Evolutionary conservation across 2,329 filamentous ascomycete genomes (phyloP), one percentile per base, ranked within the genome.

Genomic region (Claviceps digitariae): DNA sequence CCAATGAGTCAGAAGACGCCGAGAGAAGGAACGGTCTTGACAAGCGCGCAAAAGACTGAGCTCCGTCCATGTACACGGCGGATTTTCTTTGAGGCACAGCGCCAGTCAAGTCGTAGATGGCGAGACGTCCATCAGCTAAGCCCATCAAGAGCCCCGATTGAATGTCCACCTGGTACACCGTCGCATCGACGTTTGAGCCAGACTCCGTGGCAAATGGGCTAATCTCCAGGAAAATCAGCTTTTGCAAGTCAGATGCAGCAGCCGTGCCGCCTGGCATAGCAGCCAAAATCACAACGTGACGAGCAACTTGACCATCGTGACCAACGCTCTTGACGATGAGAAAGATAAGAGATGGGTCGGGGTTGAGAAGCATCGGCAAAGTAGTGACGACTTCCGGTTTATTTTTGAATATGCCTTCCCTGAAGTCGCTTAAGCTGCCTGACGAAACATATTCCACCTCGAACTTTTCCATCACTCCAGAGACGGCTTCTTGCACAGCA

Each of bases 21-120:
- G 80, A 75, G 46, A 90, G 72, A 1, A 87, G 66, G 4, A 84
- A 80, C 8, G 84, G 81, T 54, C 77, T 78, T 8, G 84, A 86
- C 0, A 90, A 69, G 7, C 83, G 77, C 7, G 84, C 63, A 60
- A 88, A 87, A 2, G 83, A 84, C 21, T 73, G 72, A 2, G 81
- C 72, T 1, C 70, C 74, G 5, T 74, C 67, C 43, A 77, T 69
- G 6, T 73, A 67, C 27, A 84, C 69, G 15, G 68, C 72, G 15
- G 82, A 81, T 53, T 75, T 74, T 27, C 82, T 65, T 58, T 77
- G 82, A 0, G 84, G 84, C 7, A 84, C 70, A 17, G 78, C 78
- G 15, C 76, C 74, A 17, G 77, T 78, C 36, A 90, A 68, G 56
- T 87, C 81, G 63, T 83, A 87, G 2, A 81, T 78, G 27, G 71